Conservation (phyloP, 2,329 filamentous ascomycete genomes). For the Penicillium brevicompactum region DNA sequence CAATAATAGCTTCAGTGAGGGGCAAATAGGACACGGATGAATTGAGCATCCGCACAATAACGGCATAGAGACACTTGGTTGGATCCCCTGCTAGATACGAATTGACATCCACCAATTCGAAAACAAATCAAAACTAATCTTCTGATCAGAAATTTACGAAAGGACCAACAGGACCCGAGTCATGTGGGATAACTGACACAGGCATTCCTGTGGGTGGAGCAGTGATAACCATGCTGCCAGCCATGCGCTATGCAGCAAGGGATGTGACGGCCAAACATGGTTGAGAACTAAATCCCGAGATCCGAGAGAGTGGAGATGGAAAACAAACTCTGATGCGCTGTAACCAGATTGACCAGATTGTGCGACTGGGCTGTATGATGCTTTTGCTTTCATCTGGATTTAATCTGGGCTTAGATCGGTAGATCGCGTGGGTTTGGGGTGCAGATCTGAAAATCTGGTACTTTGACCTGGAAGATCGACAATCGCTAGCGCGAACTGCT, state of each 20-base stretch:
- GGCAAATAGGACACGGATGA: background rate
- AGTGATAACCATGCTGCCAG: constrained; percentile 10
- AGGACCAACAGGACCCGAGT: background rate
- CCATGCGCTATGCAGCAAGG: constrained; percentile 19
- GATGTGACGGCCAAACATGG: constrained; percentile 4
- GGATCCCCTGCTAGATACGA: background rate
- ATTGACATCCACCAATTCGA: background rate
- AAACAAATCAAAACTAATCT: background rate
- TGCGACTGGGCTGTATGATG: background rate
- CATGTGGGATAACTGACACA: constrained; percentile 10
- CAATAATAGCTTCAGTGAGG: background rate
- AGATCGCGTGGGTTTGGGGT: background rate
- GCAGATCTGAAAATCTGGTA: background rate
- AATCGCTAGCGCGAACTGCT: background rate
- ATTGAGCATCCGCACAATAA: background rate
- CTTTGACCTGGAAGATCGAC: background rate
- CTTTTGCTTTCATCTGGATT: background rate
- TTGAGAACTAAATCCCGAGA: constrained; percentile 6
- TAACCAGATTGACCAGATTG: background rate
- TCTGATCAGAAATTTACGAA: background rate
- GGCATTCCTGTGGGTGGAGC: constrained; percentile 8
- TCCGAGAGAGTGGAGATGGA: background rate
- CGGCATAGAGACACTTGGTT: background rate
- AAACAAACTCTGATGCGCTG: background rate
- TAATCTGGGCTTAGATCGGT: background rate